Conservation (phyloP, 2,329 filamentous ascomycete species). For the Sphaerulina musiva region DNA sequence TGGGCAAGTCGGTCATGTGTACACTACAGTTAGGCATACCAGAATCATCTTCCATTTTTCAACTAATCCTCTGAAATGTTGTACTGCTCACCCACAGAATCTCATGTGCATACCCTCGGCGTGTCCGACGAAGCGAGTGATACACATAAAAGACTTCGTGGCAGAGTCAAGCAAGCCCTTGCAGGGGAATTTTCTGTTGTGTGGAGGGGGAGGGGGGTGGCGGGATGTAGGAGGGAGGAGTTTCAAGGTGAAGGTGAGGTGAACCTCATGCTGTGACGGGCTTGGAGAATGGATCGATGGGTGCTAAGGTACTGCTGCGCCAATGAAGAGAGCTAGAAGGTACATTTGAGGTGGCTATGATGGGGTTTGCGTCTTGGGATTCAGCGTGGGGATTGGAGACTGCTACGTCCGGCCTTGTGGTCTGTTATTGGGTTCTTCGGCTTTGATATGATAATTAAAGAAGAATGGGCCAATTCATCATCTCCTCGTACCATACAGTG, state of each 20-base stretch:
- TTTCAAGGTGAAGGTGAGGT: no score
- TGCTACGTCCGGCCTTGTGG: neutral
- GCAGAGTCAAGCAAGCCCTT: neutral
- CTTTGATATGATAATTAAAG: neutral
- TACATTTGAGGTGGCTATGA: neutral
- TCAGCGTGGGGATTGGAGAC: neutral
- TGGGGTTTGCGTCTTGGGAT: neutral
- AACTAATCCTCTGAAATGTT: neutral
- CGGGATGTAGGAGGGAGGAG: no score
- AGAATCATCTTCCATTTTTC: neutral
- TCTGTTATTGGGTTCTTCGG: neutral
- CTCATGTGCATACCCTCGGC: neutral
- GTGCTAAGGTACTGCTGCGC: neutral
- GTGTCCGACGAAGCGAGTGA: neutral
- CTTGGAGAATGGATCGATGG: neutral
- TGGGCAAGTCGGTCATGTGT: neutral
- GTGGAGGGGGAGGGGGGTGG: no score
- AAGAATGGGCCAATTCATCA: no score
- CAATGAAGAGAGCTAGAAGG: conserved; percentile 3
- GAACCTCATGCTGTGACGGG: no score
- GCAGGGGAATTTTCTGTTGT: neutral
- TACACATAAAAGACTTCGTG: neutral
- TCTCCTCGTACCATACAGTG: no score
- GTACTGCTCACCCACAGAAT: neutral
- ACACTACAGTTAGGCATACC: neutral